These are phyloP conservation scores for Candida ascalaphidarum DNA, from an alignment of 805 yeast species.

Conservation along the genomic window DNA sequence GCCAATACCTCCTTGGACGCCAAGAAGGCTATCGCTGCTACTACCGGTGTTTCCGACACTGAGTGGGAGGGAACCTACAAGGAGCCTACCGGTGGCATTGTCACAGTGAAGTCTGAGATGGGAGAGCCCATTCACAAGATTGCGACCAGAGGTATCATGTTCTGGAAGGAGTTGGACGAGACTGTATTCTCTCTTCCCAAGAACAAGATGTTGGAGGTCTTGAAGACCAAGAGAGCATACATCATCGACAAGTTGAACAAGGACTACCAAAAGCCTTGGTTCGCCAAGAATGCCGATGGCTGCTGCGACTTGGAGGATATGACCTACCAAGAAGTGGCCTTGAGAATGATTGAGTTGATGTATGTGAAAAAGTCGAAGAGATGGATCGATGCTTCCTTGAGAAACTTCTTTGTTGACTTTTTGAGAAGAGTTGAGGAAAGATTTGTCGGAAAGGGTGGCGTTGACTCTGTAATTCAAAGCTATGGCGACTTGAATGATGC, in stretches of 20 bases:
- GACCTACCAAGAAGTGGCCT: constrained; percentile 89
- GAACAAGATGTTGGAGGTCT: constrained; percentile 73
- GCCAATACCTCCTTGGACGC: constrained; percentile 92
- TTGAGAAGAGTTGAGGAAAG: constrained; percentile 97
- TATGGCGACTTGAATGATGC: constrained; percentile 51
- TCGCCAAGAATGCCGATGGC: constrained; percentile 70
- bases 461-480: constrained; percentile 65
- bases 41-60: constrained; percentile 81
- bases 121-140: constrained; percentile 99
- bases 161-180: constrained; percentile 97
- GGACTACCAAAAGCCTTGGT: constrained; percentile 98
- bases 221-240: constrained; percentile 76
- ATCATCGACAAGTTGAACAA: constrained; percentile 81
- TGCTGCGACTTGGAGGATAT: constrained; percentile 89
- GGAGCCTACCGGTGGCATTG: constrained; percentile 93
- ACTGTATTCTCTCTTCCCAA: constrained; percentile 89
- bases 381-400: constrained; percentile 84
- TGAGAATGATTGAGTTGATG: constrained; percentile 81
- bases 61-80: constrained; percentile 94
- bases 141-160: constrained; percentile 94
- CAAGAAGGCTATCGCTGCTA: constrained; percentile 81
- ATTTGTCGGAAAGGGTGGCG: constrained; percentile 50
- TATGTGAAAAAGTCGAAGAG: constrained; percentile 67
- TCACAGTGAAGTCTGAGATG: constrained; percentile 97
- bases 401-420: constrained; percentile 80